Percentiles rank a stretch among this genome's conserved stretches.
These are phyloP conservation scores for Xylaria digitata DNA, from an alignment of 2,329 filamentous ascomycete species.

Conservation along the genomic window DNA sequence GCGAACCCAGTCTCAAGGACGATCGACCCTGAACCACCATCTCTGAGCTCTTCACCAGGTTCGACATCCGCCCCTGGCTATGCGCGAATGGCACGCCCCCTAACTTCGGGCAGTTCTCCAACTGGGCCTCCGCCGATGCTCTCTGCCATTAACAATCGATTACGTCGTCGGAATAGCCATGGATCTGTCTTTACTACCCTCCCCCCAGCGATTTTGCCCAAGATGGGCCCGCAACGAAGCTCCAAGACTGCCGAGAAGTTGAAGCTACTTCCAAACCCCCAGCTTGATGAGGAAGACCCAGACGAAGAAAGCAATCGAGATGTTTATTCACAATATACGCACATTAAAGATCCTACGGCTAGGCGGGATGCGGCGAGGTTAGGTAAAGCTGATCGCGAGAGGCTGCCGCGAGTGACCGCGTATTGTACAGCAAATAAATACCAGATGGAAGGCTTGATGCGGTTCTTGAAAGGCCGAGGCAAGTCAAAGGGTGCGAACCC, in stretches of 20 bases:
- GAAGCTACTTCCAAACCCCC: constrained; percentile 93
- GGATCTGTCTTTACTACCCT: constrained; percentile 66
- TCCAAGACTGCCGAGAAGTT: constrained; percentile 97
- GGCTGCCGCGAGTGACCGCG: constrained; percentile 89
- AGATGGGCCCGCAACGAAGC: constrained; percentile 93
- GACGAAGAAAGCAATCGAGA: constrained; percentile 95
- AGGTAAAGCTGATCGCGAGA: constrained; percentile 90
- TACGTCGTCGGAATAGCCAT: constrained; percentile 87
- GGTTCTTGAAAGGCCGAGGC: constrained; percentile 86
- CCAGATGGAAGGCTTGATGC: constrained; percentile 87
- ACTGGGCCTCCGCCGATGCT: constrained; percentile 69
- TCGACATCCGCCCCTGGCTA: constrained; percentile 51
- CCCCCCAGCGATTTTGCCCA: constrained; percentile 60
- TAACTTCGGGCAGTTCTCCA: constrained; percentile 46
- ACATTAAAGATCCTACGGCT: constrained; percentile 96
- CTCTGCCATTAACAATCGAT: constrained; percentile 85
- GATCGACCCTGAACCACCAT: constrained; percentile 62
- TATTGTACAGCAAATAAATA: constrained; percentile 96
- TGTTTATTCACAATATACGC: constrained; percentile 96
- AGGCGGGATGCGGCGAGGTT: constrained; percentile 90
- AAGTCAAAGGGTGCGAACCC: constrained; percentile 83
- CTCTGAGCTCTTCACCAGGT: constrained; percentile 48
- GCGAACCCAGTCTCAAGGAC: constrained; percentile 73
- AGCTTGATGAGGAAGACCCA: constrained; percentile 73
- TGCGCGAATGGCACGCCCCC: constrained; percentile 47